Evolutionary conservation across 1,284 basidiomycete species (phyloP).

Genomic region (Ceratobasidium sp.): DNA sequence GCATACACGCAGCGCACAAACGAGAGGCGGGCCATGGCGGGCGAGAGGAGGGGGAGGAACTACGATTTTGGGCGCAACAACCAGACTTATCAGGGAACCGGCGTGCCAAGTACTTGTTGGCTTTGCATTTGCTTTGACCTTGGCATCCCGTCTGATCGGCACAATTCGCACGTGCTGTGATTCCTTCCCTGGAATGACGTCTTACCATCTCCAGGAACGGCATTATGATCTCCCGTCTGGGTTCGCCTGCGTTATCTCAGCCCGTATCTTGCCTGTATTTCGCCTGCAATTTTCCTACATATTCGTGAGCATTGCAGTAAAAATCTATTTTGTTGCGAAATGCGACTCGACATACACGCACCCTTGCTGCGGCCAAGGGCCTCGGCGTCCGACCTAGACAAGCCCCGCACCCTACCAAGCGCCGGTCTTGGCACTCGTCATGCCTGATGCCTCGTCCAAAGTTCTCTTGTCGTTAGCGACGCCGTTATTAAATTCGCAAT

Average conservation of each 20-base stretch:
- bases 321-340: neutral
- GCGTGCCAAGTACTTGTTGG: neutral
- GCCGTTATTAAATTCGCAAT: neutral
- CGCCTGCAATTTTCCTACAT: neutral
- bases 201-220: neutral
- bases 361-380: neutral
- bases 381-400: neutral
- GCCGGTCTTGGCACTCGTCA: slow-evolving; percentile 22
- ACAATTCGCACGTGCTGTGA: neutral
- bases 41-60: neutral
- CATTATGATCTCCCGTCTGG: neutral
- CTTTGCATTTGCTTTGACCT: neutral
- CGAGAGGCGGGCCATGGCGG: slow-evolving; percentile 33
- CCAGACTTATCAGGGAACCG: neutral
- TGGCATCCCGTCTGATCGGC: slow-evolving; percentile 18
- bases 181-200: neutral
- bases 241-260: no score
- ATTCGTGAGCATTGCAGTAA: neutral
- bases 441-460: neutral
- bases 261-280: neutral
- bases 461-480: neutral
- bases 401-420: neutral
- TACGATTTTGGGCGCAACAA: no score
- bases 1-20: slow-evolving; percentile 7
- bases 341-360: neutral